Percentiles rank a stretch among this genome's conserved stretches.
Conservation (phyloP, 306 rosid genomes). For the Begonia fuchsioides region DNA sequence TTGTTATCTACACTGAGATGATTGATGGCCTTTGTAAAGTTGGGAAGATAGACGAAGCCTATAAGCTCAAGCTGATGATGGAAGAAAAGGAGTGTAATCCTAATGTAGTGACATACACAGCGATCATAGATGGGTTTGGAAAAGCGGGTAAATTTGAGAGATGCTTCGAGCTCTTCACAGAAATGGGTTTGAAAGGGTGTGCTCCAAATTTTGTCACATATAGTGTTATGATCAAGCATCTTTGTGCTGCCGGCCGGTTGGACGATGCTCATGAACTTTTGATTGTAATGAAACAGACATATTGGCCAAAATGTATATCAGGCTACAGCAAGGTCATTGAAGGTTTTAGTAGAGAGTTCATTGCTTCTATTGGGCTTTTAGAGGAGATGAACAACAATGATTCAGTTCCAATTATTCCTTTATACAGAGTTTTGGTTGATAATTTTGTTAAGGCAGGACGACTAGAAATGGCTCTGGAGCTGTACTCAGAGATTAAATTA, state of each 20-base stretch:
- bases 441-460: constrained; percentile 62
- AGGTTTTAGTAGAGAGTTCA: constrained; percentile 59
- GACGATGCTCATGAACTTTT: constrained; percentile 66
- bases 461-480: constrained; percentile 45
- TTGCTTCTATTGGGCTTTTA: constrained; percentile 50
- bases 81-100: constrained; percentile 69
- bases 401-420: constrained; percentile 36
- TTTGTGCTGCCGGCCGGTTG: constrained; percentile 52
- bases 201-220: constrained; percentile 81
- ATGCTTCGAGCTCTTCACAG: constrained; percentile 52
- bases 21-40: constrained; percentile 72
- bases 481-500: constrained; percentile 59
- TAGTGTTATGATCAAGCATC: constrained; percentile 66
- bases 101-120: constrained; percentile 78
- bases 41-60: constrained; percentile 69
- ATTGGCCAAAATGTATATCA: constrained; percentile 68
- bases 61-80: constrained; percentile 73
- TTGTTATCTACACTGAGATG: constrained; percentile 82
- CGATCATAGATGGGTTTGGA: constrained; percentile 84
- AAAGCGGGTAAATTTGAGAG: constrained; percentile 49
- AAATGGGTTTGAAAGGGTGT: constrained; percentile 74
- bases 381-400: constrained; percentile 44
- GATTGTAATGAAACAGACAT: constrained; percentile 74
- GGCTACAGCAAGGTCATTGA: constrained; percentile 53
- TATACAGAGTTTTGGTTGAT: constrained; percentile 55